Percentiles rank a stretch among this genome's conserved stretches.
These are phyloP conservation scores for Trichoderma koningiopsis DNA, from an alignment of 2,329 filamentous ascomycete genomes.

Conservation along the genomic window DNA sequence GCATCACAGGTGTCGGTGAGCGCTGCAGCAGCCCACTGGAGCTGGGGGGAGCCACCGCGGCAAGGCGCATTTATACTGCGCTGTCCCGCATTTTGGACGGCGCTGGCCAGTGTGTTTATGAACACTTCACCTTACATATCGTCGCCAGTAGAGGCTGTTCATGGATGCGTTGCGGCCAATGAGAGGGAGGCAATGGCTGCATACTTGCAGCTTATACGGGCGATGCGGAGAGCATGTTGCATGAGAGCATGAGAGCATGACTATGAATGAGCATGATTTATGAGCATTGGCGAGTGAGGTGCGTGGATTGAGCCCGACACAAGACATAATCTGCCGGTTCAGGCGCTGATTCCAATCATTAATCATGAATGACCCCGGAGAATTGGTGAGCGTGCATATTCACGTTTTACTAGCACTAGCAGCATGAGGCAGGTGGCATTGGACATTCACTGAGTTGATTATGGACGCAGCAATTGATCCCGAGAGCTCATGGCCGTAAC, in stretches of 20 bases:
- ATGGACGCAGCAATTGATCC: neutral
- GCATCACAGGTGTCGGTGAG: conserved; percentile 27
- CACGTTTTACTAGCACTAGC: neutral
- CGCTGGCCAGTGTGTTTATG: conserved; percentile 25
- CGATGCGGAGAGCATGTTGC: neutral
- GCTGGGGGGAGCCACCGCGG: conserved; percentile 5
- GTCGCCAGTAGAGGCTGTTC: neutral
- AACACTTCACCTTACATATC: conserved; percentile 23
- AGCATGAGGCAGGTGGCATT: neutral
- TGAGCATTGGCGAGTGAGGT: neutral
- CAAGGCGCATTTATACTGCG: neutral
- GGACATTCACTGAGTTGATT: neutral
- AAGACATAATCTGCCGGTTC: neutral
- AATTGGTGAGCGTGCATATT: neutral
- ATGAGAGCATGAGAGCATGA: neutral
- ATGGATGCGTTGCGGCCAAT: conserved; percentile 4
- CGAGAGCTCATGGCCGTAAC: neutral
- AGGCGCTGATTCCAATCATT: neutral
- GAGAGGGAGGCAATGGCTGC: neutral
- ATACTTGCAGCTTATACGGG: neutral
- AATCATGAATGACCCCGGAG: neutral
- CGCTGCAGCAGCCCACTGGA: conserved; percentile 21
- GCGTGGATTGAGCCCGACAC: neutral
- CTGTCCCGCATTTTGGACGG: conserved; percentile 18
- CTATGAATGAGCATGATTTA: neutral